Evolutionary conservation across 2,329 filamentous ascomycete species (phyloP), one percentile per base, ranked within the genome.

Genomic region (Dactylellina drechsleri): DNA sequence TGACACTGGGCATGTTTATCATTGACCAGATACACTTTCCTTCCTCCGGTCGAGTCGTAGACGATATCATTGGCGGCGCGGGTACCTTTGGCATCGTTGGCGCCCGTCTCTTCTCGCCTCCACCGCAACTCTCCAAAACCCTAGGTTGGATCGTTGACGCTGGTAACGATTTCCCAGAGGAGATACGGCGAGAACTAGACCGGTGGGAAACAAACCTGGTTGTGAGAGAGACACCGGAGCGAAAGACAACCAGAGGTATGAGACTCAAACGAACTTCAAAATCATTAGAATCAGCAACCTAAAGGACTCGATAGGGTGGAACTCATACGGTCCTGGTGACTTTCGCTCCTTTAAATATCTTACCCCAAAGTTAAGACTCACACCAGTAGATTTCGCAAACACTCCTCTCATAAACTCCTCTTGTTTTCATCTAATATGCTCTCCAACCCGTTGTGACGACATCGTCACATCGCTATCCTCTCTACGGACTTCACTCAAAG

Each of bases 81-180:
- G 95, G 93, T 26, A 87, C 93, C 1, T 98, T 92, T 50, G 74
- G 76, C 71, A 92, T 93, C 6, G 84, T 98, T 5, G 95, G 95
- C 18, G 95, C 95, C 16, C 91, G 95, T 36, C 85, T 99, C 57
- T 91, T 97, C 81, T 94, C 92, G 3, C 91, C 92, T 1, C 83
- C 85, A 36, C 85, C 88, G 2, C 80, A 82, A 6, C 79, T 85
- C 53, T 91, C 92, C 20, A 85, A 84, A 43, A 85, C 87, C 1
- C 88, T 98, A 4, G 92, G 92, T 77, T 98, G 93, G 93, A 90
- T 98, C 76, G 88, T 98, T 50, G 94, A 99, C 82, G 87, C 89
- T 79, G 95, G 95, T 31, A 90, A 88, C 15, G 95, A 98, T 82
- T 98, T 98, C 78, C 93, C 94, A 0, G 77, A 84, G 0, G 83